A percentile compares a stretch with the other conserved stretches of the same genome.
phyloP scores from a whole-genome alignment of 176 grass and related monocot species.

The Eleusine indica region DNA sequence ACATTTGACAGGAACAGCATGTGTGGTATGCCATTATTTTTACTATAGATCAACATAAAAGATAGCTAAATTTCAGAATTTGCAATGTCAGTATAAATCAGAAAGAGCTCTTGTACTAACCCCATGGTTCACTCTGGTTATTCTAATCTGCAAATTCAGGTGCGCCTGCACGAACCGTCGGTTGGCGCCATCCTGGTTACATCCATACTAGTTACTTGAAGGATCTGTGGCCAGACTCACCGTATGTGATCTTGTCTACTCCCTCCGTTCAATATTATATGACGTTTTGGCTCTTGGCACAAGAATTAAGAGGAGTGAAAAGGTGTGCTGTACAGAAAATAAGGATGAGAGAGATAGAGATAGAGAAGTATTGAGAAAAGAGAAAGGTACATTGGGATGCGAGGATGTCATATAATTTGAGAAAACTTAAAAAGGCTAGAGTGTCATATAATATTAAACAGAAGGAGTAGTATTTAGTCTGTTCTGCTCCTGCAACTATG shows the following conservation, averaged over 20 bases:
- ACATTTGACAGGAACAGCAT: constrained; percentile 80
- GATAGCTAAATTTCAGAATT: constrained; percentile 14
- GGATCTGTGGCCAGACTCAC: constrained; percentile 83
- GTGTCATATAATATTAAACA: too few relatives aligned
- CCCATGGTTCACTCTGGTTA: neutral
- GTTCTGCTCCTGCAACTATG: constrained; percentile 6
- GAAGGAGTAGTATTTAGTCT: neutral
- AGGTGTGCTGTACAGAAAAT: too few relatives aligned
- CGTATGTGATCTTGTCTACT: constrained; percentile 40
- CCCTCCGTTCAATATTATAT: too few relatives aligned
- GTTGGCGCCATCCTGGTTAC: constrained; percentile 95
- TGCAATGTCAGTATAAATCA: neutral
- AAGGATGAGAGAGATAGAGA: too few relatives aligned
- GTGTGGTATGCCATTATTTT: constrained; percentile 60
- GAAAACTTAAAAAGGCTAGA: too few relatives aligned
- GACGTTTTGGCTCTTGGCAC: too few relatives aligned
- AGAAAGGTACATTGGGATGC: too few relatives aligned
- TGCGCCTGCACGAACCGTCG: constrained; percentile 77
- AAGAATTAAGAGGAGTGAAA: too few relatives aligned
- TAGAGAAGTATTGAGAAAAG: too few relatives aligned
- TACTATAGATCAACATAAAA: neutral
- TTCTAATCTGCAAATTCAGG: constrained; percentile 50
- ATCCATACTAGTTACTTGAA: constrained; percentile 91
- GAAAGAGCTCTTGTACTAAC: neutral
- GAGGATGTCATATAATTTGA: too few relatives aligned